Percentiles rank a stretch among this genome's conserved stretches.
Conservation (phyloP, 129 eudicot species). For the Flaveria trinervia region DNA sequence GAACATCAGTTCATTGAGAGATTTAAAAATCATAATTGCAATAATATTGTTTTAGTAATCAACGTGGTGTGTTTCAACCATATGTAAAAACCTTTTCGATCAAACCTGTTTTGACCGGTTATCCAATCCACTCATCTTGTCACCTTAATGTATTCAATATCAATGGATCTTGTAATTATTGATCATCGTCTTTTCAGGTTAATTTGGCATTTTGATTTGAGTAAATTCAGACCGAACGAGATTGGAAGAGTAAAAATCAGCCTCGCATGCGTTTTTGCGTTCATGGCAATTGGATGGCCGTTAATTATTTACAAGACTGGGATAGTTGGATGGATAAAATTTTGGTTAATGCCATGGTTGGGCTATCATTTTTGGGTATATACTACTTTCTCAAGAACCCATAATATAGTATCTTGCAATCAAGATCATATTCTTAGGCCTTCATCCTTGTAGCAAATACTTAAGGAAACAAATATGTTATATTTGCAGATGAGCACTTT, state of each 20-base stretch:
- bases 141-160: slow-evolving; percentile 8
- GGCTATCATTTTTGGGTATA: slow-evolving; percentile 97
- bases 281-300: slow-evolving; percentile 94
- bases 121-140: slow-evolving; percentile 2
- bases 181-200: slow-evolving; percentile 46
- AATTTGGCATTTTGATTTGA: slow-evolving; percentile 75
- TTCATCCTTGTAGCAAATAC: slow-evolving; percentile 12
- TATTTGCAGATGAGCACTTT: slow-evolving; percentile 93
- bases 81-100: neutral
- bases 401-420: neutral
- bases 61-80: neutral
- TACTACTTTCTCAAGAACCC: slow-evolving; percentile 11
- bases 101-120: neutral
- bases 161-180: slow-evolving; percentile 1
- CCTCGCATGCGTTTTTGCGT: slow-evolving; percentile 79
- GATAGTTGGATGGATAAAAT: slow-evolving; percentile 87
- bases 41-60: neutral
- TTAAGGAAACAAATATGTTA: neutral
- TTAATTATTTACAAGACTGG: slow-evolving; percentile 72
- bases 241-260: slow-evolving; percentile 75
- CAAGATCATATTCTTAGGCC: neutral
- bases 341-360: slow-evolving; percentile 97
- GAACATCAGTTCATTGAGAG: neutral
- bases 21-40: neutral
- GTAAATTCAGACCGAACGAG: slow-evolving; percentile 78